phyloP scores from a whole-genome alignment of 2,329 filamentous ascomycete genomes.

The Aspergillus caelatus region DNA sequence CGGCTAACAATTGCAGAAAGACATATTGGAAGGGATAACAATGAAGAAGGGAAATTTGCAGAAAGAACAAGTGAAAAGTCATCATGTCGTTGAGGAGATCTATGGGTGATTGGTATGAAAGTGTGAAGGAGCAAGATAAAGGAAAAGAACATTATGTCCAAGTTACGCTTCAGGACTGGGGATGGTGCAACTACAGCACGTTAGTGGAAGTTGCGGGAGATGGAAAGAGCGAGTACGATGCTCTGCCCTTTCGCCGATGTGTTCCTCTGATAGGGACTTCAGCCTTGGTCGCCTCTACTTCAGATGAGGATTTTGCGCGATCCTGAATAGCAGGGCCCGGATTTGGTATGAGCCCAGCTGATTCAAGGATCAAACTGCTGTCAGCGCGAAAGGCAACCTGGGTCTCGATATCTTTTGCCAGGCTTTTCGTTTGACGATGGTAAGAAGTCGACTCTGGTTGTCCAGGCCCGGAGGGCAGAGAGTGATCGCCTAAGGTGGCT shows the following conservation, averaged over 20 bases:
- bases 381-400: slow-evolving; percentile 33
- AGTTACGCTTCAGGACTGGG: slow-evolving; percentile 5
- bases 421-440: slow-evolving; percentile 42
- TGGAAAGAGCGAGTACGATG: slow-evolving; percentile 46
- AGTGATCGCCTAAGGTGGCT: slow-evolving; percentile 24
- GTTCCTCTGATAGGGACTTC: slow-evolving; percentile 31
- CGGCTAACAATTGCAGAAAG: not conserved
- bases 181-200: slow-evolving; percentile 12
- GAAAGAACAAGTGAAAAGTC: slow-evolving; percentile 22
- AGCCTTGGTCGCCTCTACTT: slow-evolving; percentile 31
- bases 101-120: slow-evolving; percentile 16
- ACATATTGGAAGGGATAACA: not conserved
- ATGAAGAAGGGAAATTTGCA: slow-evolving; percentile 15
- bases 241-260: slow-evolving; percentile 38
- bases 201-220: slow-evolving; percentile 15
- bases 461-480: slow-evolving; percentile 12
- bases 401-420: slow-evolving; percentile 36
- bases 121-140: slow-evolving; percentile 10
- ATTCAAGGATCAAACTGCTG: slow-evolving; percentile 30
- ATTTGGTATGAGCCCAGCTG: slow-evolving; percentile 27
- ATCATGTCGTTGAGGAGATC: slow-evolving; percentile 31
- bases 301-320: slow-evolving; percentile 41
- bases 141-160: slow-evolving; percentile 8
- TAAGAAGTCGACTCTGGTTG: slow-evolving; percentile 29
- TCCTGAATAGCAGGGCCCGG: slow-evolving; percentile 32